Conservation (phyloP, 768 basidiomycete genomes). For the Lactifluus hygrophoroides region DNA sequence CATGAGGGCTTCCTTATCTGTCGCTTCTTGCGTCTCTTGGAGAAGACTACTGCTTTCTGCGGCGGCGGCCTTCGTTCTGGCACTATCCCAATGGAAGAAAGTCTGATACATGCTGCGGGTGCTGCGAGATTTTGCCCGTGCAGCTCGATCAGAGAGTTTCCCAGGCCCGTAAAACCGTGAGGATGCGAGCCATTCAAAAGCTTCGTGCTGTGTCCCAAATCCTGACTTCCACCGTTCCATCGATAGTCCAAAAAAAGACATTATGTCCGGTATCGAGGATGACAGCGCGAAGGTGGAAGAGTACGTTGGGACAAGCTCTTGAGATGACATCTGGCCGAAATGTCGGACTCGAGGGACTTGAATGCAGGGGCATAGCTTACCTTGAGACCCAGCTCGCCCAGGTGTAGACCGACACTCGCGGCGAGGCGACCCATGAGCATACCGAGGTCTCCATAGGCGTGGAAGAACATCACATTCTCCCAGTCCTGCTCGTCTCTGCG, state of each 20-base stretch:
- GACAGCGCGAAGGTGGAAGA: conserved; percentile 42
- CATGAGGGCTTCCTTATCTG: neutral
- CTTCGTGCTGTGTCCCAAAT: conserved; percentile 43
- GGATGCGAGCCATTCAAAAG: conserved; percentile 50
- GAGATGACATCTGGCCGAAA: conserved; percentile 34
- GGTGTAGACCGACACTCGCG: conserved; percentile 40
- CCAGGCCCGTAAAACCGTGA: conserved; percentile 45
- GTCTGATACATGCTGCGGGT: conserved; percentile 50
- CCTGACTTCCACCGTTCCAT: conserved; percentile 43
- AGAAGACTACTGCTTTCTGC: neutral
- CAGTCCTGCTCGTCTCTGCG: conserved; percentile 43
- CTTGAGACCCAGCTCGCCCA: conserved; percentile 51
- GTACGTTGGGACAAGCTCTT: conserved; percentile 27
- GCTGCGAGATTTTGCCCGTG: conserved; percentile 33
- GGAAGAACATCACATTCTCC: conserved; percentile 45
- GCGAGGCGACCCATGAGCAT: conserved; percentile 58
- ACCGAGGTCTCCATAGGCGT: conserved; percentile 63
- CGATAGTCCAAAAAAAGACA: conserved; percentile 50
- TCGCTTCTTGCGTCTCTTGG: neutral
- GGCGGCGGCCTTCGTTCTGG: neutral
- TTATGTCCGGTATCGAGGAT: conserved; percentile 39
- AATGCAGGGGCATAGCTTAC: conserved; percentile 26
- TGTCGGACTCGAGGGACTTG: neutral
- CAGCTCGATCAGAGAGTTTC: conserved; percentile 25
- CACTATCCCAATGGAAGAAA: conserved; percentile 37